These are phyloP conservation scores for Amanita muscaria DNA, from an alignment of 768 basidiomycete species.

Conservation along the genomic window DNA sequence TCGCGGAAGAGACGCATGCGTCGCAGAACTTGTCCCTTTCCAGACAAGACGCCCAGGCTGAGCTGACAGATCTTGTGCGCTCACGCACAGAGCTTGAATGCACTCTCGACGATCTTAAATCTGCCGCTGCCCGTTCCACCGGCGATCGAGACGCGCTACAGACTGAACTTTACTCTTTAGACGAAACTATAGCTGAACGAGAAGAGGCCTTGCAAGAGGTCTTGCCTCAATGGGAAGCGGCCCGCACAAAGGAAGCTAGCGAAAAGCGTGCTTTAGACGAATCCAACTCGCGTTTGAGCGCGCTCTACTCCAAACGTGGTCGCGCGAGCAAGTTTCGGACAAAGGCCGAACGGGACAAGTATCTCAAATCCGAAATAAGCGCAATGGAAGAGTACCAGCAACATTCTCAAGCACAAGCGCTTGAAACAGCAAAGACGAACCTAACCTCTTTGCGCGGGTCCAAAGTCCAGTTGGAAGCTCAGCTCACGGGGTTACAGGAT, in stretches of 20 bases:
- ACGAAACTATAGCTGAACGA: conserved; percentile 52
- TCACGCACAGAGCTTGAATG: conserved; percentile 84
- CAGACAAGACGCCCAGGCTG: conserved; percentile 68
- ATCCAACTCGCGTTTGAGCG: conserved; percentile 57
- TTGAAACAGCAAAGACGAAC: conserved; percentile 45
- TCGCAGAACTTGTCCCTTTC: conserved; percentile 63
- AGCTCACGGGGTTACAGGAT: conserved; percentile 45
- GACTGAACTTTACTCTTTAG: conserved; percentile 52
- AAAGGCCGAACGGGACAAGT: conserved; percentile 76
- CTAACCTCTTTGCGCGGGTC: conserved; percentile 38
- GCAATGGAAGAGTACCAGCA: conserved; percentile 54
- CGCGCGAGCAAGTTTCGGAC: conserved; percentile 80
- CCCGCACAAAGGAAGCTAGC: conserved; percentile 38
- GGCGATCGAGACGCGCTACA: conserved; percentile 57
- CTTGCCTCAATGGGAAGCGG: conserved; percentile 61
- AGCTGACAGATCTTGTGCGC: conserved; percentile 81
- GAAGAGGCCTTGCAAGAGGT: conserved; percentile 56
- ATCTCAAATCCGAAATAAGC: conserved; percentile 69
- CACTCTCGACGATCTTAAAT: conserved; percentile 65
- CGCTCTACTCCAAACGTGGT: conserved; percentile 86
- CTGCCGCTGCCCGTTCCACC: conserved; percentile 54
- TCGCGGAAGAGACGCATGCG: conserved; percentile 60
- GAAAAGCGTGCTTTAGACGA: conserved; percentile 68
- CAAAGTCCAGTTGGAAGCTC: conserved; percentile 47
- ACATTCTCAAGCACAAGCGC: conserved; percentile 45